Evolutionary conservation across 129 eudicot species (phyloP).

Genomic region (Mikania micrantha): DNA sequence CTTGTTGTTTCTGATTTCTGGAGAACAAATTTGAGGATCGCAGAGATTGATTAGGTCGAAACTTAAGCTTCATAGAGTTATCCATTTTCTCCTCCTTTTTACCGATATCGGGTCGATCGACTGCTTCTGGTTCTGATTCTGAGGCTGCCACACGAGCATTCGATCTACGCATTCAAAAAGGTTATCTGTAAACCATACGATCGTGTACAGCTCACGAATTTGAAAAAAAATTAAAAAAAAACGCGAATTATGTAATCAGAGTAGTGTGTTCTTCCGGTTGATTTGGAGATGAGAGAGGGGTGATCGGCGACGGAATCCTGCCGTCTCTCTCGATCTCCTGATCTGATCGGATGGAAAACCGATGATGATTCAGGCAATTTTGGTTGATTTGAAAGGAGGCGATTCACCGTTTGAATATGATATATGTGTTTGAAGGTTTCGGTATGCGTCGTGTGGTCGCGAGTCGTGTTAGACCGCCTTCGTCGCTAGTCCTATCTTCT

Average conservation of each 20-base stretch:
- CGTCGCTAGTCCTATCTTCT: constrained; percentile 17
- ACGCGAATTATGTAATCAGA: neutral
- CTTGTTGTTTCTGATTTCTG: constrained; percentile 22
- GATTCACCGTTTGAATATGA: neutral
- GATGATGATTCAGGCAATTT: constrained; percentile 18
- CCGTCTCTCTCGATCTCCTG: constrained; percentile 37
- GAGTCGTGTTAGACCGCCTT: constrained; percentile 24
- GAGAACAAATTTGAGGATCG: constrained; percentile 50
- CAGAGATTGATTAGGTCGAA: constrained; percentile 31
- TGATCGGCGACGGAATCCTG: constrained; percentile 13
- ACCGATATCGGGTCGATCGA: constrained; percentile 15
- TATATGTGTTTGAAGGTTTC: constrained; percentile 21
- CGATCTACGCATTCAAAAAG: constrained; percentile 70
- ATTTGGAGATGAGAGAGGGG: constrained; percentile 30
- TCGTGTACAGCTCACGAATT: neutral
- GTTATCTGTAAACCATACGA: constrained; percentile 40
- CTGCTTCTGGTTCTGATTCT: constrained; percentile 5
- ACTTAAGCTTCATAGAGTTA: constrained; percentile 39
- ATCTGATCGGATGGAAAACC: constrained; percentile 30
- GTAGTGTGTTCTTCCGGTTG: constrained; percentile 20
- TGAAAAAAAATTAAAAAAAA: neutral
- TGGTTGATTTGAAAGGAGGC: constrained; percentile 4
- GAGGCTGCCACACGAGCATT: constrained; percentile 50
- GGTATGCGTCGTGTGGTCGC: neutral
- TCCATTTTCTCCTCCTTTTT: constrained; percentile 33